phyloP scores from a whole-genome alignment of 257 asterid species.

The Sherardia arvensis region DNA sequence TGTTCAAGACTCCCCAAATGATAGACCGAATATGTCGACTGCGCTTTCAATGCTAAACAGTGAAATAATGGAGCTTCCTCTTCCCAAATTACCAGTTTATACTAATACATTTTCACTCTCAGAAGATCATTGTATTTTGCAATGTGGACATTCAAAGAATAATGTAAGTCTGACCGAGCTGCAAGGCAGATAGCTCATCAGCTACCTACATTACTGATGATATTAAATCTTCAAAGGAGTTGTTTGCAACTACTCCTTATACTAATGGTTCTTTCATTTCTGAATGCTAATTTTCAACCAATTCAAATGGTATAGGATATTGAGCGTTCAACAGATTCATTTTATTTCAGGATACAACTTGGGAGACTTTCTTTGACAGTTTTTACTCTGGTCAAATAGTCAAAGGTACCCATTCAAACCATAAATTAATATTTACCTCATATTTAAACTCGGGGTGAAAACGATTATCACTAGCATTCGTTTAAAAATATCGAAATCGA shows the following conservation, averaged over 20 bases:
- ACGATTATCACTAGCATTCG: no score
- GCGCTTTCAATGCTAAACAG: not conserved
- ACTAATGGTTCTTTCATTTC: no score
- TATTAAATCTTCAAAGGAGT: not conserved
- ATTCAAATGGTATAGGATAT: no score
- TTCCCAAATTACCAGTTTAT: slow-evolving; percentile 1
- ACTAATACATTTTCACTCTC: not conserved
- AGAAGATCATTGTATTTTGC: not conserved
- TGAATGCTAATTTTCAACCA: no score
- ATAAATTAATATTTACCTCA: no score
- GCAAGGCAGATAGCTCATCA: not conserved
- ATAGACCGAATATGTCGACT: not conserved
- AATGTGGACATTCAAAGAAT: not conserved
- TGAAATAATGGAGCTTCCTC: not conserved
- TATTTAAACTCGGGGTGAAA: no score
- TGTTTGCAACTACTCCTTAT: not conserved
- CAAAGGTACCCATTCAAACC: no score
- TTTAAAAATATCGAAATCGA: no score
- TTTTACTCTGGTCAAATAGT: no score
- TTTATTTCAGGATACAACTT: no score
- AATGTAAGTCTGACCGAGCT: not conserved
- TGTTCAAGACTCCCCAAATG: not conserved
- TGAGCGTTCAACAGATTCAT: no score
- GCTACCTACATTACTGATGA: not conserved
- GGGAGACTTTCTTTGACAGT: no score